These are phyloP conservation scores for Saccharomycopsis schoenii DNA, from an alignment of 805 yeast species.

Conservation along the genomic window DNA sequence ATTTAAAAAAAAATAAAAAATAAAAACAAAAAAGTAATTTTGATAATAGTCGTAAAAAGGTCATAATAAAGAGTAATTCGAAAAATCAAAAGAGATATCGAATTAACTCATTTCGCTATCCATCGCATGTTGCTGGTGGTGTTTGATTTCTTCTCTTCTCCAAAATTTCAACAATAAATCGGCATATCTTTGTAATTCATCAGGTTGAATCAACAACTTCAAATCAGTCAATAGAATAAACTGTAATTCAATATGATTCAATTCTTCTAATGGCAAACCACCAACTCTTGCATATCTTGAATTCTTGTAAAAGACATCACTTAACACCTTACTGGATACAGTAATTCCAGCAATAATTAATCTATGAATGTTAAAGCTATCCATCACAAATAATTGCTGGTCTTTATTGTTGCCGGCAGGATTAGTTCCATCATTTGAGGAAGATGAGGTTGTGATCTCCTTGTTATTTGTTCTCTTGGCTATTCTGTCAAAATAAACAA, in stretches of 20 bases:
- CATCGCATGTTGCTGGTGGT: not conserved
- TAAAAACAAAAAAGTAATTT: not conserved
- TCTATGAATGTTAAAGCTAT: slow-evolving; percentile 90
- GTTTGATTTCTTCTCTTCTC: slow-evolving; percentile 53
- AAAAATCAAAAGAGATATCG: not conserved
- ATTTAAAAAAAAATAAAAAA: not conserved
- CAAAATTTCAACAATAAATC: slow-evolving; percentile 78
- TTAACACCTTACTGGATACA: slow-evolving; percentile 88
- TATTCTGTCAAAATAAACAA: slow-evolving; percentile 91
- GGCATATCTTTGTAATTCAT: slow-evolving; percentile 85
- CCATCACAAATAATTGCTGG: slow-evolving; percentile 78
- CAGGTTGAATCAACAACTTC: slow-evolving; percentile 75
- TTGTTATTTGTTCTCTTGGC: slow-evolving; percentile 62
- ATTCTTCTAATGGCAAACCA: slow-evolving; percentile 85
- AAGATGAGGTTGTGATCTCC: slow-evolving; percentile 19
- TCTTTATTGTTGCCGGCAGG: slow-evolving; percentile 5
- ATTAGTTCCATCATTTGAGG: slow-evolving; percentile 3
- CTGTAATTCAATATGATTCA: slow-evolving; percentile 86
- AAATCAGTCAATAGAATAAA: slow-evolving; percentile 79
- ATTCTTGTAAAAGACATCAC: slow-evolving; percentile 90
- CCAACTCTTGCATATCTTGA: slow-evolving; percentile 93
- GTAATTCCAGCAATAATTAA: slow-evolving; percentile 91
- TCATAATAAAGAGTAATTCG: not conserved
- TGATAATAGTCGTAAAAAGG: not conserved
- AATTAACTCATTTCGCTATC: not conserved